These are phyloP conservation scores for Fusarium virguliforme DNA, from an alignment of 2,329 filamentous ascomycete genomes.

Conservation along the genomic window DNA sequence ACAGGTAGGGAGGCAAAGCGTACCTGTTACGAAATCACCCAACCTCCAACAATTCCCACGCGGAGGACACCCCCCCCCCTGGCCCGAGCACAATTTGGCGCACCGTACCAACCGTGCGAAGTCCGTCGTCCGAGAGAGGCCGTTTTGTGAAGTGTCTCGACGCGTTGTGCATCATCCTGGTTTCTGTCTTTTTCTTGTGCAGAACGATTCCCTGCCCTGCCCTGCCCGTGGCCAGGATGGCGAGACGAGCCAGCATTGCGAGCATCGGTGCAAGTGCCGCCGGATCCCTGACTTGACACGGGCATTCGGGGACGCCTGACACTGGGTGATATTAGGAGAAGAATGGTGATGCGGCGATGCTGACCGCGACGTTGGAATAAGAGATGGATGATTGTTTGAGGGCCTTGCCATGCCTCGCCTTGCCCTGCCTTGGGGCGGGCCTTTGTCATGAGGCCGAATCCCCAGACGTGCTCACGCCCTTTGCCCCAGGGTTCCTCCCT, in stretches of 20 bases:
- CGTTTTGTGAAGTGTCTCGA: conserved; percentile 43
- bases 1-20: conserved; percentile 35
- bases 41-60: conserved; percentile 45
- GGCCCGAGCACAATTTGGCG: conserved; percentile 30
- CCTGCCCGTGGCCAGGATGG: conserved; percentile 45
- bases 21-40: conserved; percentile 50
- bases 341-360: conserved; percentile 28
- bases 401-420: conserved; percentile 22
- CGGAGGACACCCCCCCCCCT: conserved; percentile 40
- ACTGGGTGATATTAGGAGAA: conserved; percentile 24
- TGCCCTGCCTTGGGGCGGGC: too few species aligned
- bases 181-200: conserved; percentile 43
- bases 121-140: conserved; percentile 15
- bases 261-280: conserved; percentile 50
- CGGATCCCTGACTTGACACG: conserved; percentile 31
- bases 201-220: conserved; percentile 39
- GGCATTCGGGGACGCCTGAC: conserved; percentile 29
- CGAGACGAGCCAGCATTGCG: conserved; percentile 43
- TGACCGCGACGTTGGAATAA: conserved; percentile 32
- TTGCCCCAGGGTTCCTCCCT: conserved; percentile 19
- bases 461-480: conserved; percentile 21
- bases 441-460: conserved; percentile 27
- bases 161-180: conserved; percentile 49
- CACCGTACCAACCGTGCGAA: conserved; percentile 38
- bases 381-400: conserved; percentile 37